Evolutionary conservation across 2,329 filamentous ascomycete genomes (phyloP), one percentile per base, ranked within the genome.

Genomic region (Aspergillus sp.): DNA sequence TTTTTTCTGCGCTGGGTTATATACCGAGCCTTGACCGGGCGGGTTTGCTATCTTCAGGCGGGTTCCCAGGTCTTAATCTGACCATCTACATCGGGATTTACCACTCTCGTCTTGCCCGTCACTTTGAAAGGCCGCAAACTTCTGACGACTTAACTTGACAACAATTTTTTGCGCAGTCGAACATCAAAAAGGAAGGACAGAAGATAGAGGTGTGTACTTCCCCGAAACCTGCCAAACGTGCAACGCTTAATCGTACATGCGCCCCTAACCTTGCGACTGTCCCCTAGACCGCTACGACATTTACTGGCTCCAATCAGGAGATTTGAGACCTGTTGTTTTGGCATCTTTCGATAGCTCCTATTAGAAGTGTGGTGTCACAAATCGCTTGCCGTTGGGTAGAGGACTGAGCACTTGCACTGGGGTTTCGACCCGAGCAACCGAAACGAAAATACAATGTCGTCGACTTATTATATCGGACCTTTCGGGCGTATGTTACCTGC

Each of bases 401-500:
- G 33, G 43, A n/a, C n/a, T 45, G 21, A 41, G n/a, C 27, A 27
- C 25, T 46, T 44, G 27, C 8, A 15, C n/a, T 12, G 27, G 40
- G 40, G n/a, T 12, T 25, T 55, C 15, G 15, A 33, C 21, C 35
- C 8, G 40, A 31, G 39, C 14, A 17, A 43, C 6, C 27, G 35
- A 52, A 48, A 15, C 47, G 27, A 40, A 27, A 52, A 51, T 50
- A 56, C 45, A 58, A 76, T 77, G 74, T 72, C 74, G 62, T 58
- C 56, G 65, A 66, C 59, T 41, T 74, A 70, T 60, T 73, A 72
- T 60, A 64, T 70, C 60, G 74, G 74, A 62, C 70, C 72, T 53
- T 75, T 75, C 64, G 74, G 75, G 62, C 71, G 71, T 69, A 75
- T 70, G 65, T 72, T 75, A 62, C 69, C 72, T 62, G 58, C 62